Evolutionary conservation across 2,329 filamentous ascomycete genomes (phyloP), one percentile per base, ranked within the genome.

Genomic region (Sporothrix phasma): DNA sequence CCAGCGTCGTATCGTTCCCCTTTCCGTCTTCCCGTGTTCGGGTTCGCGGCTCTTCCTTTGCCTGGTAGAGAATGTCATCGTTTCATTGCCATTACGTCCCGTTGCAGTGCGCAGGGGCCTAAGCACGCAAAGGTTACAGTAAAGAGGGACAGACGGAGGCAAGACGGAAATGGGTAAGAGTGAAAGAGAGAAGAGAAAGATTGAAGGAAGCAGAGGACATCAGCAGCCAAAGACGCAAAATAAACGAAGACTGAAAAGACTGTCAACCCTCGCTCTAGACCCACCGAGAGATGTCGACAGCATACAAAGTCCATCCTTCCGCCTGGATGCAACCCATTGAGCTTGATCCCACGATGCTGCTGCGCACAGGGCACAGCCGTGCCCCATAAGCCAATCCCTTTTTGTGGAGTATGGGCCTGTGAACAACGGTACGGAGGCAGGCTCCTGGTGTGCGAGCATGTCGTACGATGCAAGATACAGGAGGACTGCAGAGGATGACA

Each of bases 41-140:
- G 22, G 13, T 29, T 59, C 22, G 54, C 39, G 53, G 22, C 22
- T 19, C 22, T 22, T 19, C 54, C 34, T 41, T 59, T n/a, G 3
- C 41, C 41, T 22, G n/a, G n/a, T 37, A n/a, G 3, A 41, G 22
- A 4, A 58, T 46, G 56, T 31, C 26, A 59, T 39, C 24, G 54
- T 59, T 43, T 45, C 54, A 59, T 59, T 59, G 37, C 39, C 51
- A 56, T 24, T 56, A 31, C 51, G 54, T 59, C 54, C 54, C 54
- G 37, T 59, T 59, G 54, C 54, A 59, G 39, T 59, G 53, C 37
- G 24, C 51, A 56, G 51, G 51, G 47, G 51, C 10, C 15, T 56
- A 7, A 11, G 11, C 3, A 37, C 31, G 13, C 19, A 39, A 19
- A 29, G n/a, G 51, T 56, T 56, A 11, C 51, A 56, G 31, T 56